Evolutionary conservation across 805 yeast species (phyloP), one percentile per base, ranked within the genome.

Genomic region (Candida maesae): DNA sequence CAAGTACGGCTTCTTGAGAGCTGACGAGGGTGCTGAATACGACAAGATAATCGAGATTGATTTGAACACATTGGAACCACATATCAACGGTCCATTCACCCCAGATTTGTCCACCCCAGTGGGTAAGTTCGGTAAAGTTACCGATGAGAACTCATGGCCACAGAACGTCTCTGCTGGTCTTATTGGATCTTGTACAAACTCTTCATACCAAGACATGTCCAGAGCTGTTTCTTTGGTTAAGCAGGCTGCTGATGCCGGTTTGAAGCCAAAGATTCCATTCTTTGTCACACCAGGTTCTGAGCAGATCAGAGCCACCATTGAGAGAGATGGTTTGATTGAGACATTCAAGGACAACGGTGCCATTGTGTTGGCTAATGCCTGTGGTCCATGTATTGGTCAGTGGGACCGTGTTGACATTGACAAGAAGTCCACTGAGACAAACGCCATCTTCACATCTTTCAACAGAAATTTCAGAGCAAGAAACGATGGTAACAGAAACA

Each of bases 381-480:
- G 98, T 76, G 98, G 98, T 61, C 98, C 98, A 63, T 90, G 98
- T 78, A 90, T 90, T 63, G 98, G 98, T 61, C 97, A 91, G 76
- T 91, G 98, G 98, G 96, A 90, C 67, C 84, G 98, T 71, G 84
- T 76, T 60, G 90, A 86, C 65, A 79, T 87, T 33, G 65, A 76
- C 66, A 81, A 86, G 74, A 88, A 86, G 21, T 74, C 83, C 6
- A 70, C 72, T 65, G 95, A 86, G 68, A 84, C 87, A 72, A 91
- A 91, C 78, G 91, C 97, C 58, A 91, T 91, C 68, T 91, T 91
- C 60, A 86, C 97, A 31, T 88, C 96, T 48, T 91, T 86, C 82
- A 91, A 91, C 84, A 86, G 98, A 78, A 91, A 91, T 73, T 91
- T 91, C 79, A 85, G 96, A 57, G 82, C 96, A 52, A 86, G 98